Evolutionary conservation across 208 protist species (phyloP).

Genomic region (Spongospora subterranea): DNA sequence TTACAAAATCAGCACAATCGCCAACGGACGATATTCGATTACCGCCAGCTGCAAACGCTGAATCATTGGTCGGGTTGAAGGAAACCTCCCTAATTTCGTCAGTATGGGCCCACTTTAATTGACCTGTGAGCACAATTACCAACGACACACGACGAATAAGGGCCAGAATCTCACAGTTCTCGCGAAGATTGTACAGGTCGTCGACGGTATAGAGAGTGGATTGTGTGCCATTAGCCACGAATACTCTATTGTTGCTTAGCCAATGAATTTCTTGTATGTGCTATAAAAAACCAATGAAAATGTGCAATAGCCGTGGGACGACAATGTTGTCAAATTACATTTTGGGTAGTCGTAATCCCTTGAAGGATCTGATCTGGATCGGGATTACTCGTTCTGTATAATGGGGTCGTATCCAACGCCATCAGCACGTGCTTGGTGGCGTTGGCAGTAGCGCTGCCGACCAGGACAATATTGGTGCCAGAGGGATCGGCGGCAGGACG

Average conservation of each 20-base stretch:
- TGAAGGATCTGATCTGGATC: neutral
- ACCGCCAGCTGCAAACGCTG: constrained; percentile 26
- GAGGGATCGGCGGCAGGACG: neutral
- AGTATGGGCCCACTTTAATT: constrained; percentile 6
- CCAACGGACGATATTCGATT: neutral
- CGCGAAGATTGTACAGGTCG: neutral
- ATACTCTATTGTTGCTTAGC: neutral
- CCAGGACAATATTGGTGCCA: neutral
- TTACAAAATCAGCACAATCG: neutral
- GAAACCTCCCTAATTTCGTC: constrained; percentile 41
- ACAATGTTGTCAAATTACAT: neutral
- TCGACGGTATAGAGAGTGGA: neutral
- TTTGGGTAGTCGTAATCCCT: neutral
- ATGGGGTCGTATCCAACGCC: neutral
- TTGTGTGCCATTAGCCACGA: constrained; percentile 3
- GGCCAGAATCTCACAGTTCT: neutral
- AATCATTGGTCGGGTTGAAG: constrained; percentile 8
- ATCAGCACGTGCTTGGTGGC: neutral
- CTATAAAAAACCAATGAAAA: neutral
- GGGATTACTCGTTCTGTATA: neutral
- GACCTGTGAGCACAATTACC: neutral
- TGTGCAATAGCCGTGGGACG: neutral
- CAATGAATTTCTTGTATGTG: constrained; percentile 22
- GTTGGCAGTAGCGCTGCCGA: neutral
- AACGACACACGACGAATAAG: neutral